These are phyloP conservation scores for Periconia sp. DNA, from an alignment of 2,329 filamentous ascomycete genomes.

Conservation along the genomic window DNA sequence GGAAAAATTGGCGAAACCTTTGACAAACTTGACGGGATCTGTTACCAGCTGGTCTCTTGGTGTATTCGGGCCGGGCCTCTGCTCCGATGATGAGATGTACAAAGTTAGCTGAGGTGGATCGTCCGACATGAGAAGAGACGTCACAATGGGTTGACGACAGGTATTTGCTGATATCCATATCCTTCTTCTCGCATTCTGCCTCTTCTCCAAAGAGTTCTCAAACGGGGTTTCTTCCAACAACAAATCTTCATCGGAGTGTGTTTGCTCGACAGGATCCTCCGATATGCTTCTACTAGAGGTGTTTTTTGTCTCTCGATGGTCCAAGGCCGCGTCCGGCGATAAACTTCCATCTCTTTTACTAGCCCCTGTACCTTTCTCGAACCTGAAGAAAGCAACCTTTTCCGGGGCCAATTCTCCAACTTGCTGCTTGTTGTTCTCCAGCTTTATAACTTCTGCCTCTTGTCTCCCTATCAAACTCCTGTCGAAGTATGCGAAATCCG, in stretches of 20 bases:
- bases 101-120: conserved; percentile 69
- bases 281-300: conserved; percentile 1
- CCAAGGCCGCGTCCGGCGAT: conserved; percentile 6
- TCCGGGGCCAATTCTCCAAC: conserved; percentile 65
- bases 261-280: conserved; percentile 10
- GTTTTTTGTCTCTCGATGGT: conserved; percentile 10
- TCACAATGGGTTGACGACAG: conserved; percentile 71
- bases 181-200: conserved; percentile 34
- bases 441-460: conserved; percentile 49
- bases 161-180: conserved; percentile 86
- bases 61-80: conserved; percentile 64
- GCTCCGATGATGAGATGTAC: conserved; percentile 71
- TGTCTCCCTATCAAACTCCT: conserved; percentile 65
- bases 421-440: conserved; percentile 67
- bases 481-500: conserved; percentile 63
- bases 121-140: conserved; percentile 50
- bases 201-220: conserved; percentile 12
- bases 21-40: conserved; percentile 56
- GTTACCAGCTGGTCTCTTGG: conserved; percentile 48
- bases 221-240: neutral
- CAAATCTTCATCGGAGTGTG: conserved; percentile 6
- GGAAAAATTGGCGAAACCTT: conserved; percentile 70
- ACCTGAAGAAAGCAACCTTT: conserved; percentile 64
- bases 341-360: conserved; percentile 52
- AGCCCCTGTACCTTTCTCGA: conserved; percentile 52